Evolutionary conservation across 2,329 filamentous ascomycete genomes (phyloP).

Genomic region (Cladophialophora psammophila): DNA sequence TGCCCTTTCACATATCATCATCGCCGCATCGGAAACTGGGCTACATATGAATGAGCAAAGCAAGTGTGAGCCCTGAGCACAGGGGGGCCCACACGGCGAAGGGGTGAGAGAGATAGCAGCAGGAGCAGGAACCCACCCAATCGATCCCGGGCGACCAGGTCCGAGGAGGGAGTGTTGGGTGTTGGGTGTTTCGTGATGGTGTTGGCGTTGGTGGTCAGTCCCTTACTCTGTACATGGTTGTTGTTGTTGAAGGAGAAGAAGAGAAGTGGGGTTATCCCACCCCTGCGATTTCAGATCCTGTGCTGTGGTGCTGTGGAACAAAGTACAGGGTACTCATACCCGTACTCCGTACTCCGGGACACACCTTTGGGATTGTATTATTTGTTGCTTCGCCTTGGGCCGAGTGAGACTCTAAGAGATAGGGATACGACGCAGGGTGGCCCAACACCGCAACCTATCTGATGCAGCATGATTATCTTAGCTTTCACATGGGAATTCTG

Average conservation of each 20-base stretch:
- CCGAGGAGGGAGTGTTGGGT: not conserved
- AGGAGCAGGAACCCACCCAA: not conserved
- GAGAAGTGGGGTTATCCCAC: conserved; percentile 20
- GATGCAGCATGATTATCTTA: not conserved
- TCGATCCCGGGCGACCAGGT: conserved; percentile 4
- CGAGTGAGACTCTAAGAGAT: not conserved
- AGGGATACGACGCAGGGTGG: not conserved
- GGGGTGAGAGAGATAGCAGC: conserved; percentile 15
- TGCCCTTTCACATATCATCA: conserved; percentile 1
- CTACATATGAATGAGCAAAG: not conserved
- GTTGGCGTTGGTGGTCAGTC: not conserved
- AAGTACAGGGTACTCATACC: not conserved
- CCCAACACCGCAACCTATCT: not conserved
- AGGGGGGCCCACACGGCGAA: not conserved
- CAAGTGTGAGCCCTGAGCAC: not conserved
- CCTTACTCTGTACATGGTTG: not conserved
- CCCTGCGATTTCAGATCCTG: conserved; percentile 6
- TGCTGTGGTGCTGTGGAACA: not conserved
- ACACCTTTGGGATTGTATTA: not conserved
- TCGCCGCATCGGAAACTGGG: not conserved
- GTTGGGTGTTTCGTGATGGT: not conserved
- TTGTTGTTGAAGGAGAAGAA: not conserved
- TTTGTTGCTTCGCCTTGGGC: not conserved
- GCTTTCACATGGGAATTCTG: conserved; percentile 1
- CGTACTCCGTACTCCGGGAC: not conserved